phyloP scores from a whole-genome alignment of 179 eudicot genomes.

The Spinacia oleracea region DNA sequence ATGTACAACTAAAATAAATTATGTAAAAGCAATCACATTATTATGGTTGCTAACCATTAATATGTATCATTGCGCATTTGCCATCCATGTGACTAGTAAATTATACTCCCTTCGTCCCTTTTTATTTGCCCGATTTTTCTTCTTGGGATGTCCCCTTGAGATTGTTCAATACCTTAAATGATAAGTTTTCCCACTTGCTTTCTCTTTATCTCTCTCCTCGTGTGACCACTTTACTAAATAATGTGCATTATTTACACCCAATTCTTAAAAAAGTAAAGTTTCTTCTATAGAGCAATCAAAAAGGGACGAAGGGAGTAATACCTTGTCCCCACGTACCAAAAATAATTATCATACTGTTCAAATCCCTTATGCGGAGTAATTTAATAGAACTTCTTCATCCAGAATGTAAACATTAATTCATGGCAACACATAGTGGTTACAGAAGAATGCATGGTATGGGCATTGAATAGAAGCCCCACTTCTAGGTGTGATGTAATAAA shows the following conservation, averaged over 20 bases:
- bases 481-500: neutral
- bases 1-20: neutral
- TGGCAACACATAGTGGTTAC: neutral
- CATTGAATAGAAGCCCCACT: neutral
- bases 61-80: neutral
- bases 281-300: too few species aligned
- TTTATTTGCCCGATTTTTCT: too few species aligned
- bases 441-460: neutral
- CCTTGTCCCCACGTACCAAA: neutral
- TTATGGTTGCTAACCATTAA: neutral
- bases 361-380: neutral
- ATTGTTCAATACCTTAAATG: too few species aligned
- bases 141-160: too few species aligned
- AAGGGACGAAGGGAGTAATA: too few species aligned
- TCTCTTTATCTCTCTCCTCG: too few species aligned
- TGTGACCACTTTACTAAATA: too few species aligned
- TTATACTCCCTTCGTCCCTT: neutral
- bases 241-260: too few species aligned
- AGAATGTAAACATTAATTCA: neutral
- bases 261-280: too few species aligned
- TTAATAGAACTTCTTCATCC: neutral
- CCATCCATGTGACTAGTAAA: constrained; percentile 2
- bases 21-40: neutral
- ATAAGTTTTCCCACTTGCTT: too few species aligned
- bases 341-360: neutral